These are phyloP conservation scores for Combretum micranthum DNA, from an alignment of 345 rosid genomes.

Conservation along the genomic window DNA sequence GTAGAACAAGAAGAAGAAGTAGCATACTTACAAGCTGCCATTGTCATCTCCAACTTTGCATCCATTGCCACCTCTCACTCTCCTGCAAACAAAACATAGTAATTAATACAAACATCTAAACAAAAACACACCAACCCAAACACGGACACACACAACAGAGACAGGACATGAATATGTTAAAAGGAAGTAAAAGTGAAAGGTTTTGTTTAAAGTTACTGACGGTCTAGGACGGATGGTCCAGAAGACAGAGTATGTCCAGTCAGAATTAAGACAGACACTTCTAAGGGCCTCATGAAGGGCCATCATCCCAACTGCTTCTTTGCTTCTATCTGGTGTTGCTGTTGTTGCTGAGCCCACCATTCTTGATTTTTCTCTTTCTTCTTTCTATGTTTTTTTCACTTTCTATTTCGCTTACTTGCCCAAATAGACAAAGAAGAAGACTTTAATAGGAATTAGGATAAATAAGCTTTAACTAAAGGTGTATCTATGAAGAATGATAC, in stretches of 20 bases:
- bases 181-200: conserved; percentile 11
- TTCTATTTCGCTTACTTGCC: neutral
- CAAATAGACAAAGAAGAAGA: conserved; percentile 24
- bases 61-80: conserved; percentile 95
- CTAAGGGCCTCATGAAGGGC: conserved; percentile 99
- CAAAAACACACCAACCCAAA: conserved; percentile 3
- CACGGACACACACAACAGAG: conserved; percentile 10
- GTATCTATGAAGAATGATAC: neutral
- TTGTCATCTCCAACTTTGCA: conserved; percentile 98
- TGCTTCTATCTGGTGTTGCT: conserved; percentile 86
- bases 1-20: conserved; percentile 7
- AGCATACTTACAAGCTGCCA: conserved; percentile 87
- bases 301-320: conserved; percentile 99
- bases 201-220: conserved; percentile 28
- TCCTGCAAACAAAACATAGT: conserved; percentile 40
- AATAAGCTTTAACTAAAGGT: too few species aligned
- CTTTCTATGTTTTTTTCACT: conserved; percentile 1
- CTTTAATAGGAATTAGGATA: conserved; percentile 4
- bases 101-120: conserved; percentile 7
- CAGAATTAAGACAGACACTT: conserved; percentile 92
- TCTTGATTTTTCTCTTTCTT: conserved; percentile 19
- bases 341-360: conserved; percentile 96
- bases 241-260: conserved; percentile 99
- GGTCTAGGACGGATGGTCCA: conserved; percentile 99
- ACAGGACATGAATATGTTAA: conserved; percentile 22